Evolutionary conservation across 192 early-diverging fungal species (phyloP), one percentile per base, ranked within the genome.

Genomic region (Coemansia sp.): DNA sequence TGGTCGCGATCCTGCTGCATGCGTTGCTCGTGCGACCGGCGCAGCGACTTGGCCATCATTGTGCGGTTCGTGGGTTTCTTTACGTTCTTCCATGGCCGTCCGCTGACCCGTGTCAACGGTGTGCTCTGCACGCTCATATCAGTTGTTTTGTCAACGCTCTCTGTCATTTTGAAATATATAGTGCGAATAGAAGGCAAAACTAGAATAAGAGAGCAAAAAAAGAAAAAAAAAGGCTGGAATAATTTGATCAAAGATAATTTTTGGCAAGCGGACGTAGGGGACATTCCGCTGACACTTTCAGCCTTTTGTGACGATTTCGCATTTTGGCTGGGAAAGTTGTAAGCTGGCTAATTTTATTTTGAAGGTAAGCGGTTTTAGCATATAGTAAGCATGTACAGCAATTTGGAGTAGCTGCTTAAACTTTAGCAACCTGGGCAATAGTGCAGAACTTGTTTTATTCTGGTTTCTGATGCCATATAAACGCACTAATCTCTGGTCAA

Each of bases 1-100:
- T 57, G 50, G 27, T 82, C 70, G 2, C 58, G 64, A 14, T 47
- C 43, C 29, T 72, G 52, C 57, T 65, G 56, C 60, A 68, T 69
- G 51, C 79, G 72, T 70, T 82, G 66, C 37, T 68, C 69, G n/a
- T 64, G 75, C 15, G 69, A 54, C 57, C 74, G 67, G 50, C 62
- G 59, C 27, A 82, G 64, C 4, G 73, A 59, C 61, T 82, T 82
- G 41, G 73, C 35, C 54, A 82, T 75, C 73, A 76, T 82, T 12
- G 79, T 49, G 41, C 79, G 72, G 51, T 76, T 60, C 6, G 72
- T 60, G 15, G 79, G 64, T 35, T 72, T 72, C 39, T 75, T 82
- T 17, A 66, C 22, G 2, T 25, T 39, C 79, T 82, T 82, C 79
- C 79, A 82, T n/a, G 60, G 32, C 24, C 65, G 57, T n/a, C 79